Conservation (phyloP, 2,329 filamentous ascomycete genomes). For the Botrytis medusae region DNA sequence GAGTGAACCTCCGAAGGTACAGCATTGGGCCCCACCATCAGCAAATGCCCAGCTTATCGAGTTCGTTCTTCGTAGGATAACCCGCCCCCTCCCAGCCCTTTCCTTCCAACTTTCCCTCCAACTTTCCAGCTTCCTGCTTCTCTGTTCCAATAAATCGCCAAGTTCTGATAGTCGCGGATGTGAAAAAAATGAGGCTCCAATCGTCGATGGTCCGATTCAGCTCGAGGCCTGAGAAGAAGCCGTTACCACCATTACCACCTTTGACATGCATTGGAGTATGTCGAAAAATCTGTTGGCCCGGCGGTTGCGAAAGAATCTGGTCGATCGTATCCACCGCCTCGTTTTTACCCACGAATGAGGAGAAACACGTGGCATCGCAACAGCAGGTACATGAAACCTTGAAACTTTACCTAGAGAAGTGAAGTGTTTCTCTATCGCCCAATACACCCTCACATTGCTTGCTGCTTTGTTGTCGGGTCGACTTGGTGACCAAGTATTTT, state of each 20-base stretch:
- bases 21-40: neutral
- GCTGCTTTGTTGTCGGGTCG: constrained; percentile 19
- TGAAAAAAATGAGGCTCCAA: neutral
- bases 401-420: constrained; percentile 8
- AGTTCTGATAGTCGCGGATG: neutral
- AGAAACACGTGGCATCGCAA: constrained; percentile 22
- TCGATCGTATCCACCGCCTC: constrained; percentile 21
- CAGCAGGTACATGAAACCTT: constrained; percentile 8
- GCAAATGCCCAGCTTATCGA: neutral
- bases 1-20: neutral
- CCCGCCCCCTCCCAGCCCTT: neutral
- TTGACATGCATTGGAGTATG: constrained; percentile 9
- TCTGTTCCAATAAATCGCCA: neutral
- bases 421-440: constrained; percentile 23
- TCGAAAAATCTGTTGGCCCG: constrained; percentile 7
- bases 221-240: constrained; percentile 9
- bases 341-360: constrained; percentile 20
- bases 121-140: neutral
- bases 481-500: constrained; percentile 10
- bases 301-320: constrained; percentile 19
- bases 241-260: constrained; percentile 1
- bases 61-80: neutral
- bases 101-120: neutral
- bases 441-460: constrained; percentile 12
- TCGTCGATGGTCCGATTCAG: constrained; percentile 2